Evolutionary conservation across 345 rosid species (phyloP), one percentile per base, ranked within the genome.

Genomic region (Laguncularia racemosa): DNA sequence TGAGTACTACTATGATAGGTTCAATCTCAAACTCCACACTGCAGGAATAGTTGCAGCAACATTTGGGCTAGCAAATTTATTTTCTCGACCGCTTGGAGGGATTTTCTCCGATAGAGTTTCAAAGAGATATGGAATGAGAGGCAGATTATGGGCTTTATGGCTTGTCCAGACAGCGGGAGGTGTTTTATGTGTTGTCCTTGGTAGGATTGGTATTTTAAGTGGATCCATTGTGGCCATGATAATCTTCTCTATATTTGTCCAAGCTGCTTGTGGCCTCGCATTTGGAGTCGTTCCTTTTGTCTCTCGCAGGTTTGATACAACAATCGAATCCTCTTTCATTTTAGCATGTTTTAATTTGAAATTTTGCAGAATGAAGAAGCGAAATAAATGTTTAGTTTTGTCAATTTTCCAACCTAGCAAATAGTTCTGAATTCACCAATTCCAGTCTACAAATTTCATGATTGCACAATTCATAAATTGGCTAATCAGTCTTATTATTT

Each of bases 231-330:
- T 52, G 17, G 44, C 26, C 55, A 64, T 65, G 69, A 21, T 65
- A 20, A 23, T 28, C 7, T 65, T 65, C 69, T 65, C 63, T 21
- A 13, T 65, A 6, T 51, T 51, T 38, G 69, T 52, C 20, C 69
- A 65, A 50, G 62, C 69, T 44, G 57, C 69, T 3, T 65, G 69
- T 14, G 69, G 69, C 12, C 52, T 47, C 14, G 50, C 69, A 18
- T 65, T 58, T 53, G 69, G 69, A 28, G 52, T 65, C 17, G 58
- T 65, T 44, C 69, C 69, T 33, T 65, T 65, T 56, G 53, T 65
- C 52, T 65, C 69, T 12, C 57, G 58, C n/a, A 64, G 68, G 67
- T 63, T 33, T 33, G 40, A 33, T 1, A 2, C 40, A 55, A 12
- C 16, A 13, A 12, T 44, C 45, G 20, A 54, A 26, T 33, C 17